Conservation (phyloP, 2,329 filamentous ascomycete genomes). For the Beauveria asiatica region DNA sequence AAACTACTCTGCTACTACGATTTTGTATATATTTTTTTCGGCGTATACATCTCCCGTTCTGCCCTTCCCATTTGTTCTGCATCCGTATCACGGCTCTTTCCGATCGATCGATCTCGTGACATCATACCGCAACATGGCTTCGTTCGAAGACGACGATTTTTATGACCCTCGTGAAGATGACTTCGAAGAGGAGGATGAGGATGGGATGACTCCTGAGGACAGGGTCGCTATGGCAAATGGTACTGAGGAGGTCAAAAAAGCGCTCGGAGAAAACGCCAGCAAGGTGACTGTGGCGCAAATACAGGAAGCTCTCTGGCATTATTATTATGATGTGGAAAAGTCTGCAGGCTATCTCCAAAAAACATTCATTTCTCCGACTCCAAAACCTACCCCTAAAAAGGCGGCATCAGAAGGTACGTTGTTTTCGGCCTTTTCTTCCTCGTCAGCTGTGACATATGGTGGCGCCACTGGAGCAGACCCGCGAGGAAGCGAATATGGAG, state of each 20-base stretch:
- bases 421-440: conserved; percentile 15
- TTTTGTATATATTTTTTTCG: background rate
- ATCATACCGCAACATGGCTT: conserved; percentile 8
- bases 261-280: conserved; percentile 51
- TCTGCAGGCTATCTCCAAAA: conserved; percentile 71
- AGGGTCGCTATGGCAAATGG: conserved; percentile 49
- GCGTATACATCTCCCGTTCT: background rate
- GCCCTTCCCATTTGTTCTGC: too few species aligned
- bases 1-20: background rate
- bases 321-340: conserved; percentile 89
- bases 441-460: conserved; percentile 5
- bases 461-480: conserved; percentile 25
- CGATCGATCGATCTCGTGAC: background rate
- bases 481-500: conserved; percentile 13
- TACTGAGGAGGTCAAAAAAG: conserved; percentile 56
- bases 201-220: conserved; percentile 40
- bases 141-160: conserved; percentile 11
- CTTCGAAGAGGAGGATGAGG: conserved; percentile 37
- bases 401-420: conserved; percentile 31
- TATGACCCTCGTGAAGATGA: conserved; percentile 23
- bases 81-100: background rate
- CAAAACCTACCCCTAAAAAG: conserved; percentile 35
- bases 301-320: conserved; percentile 87
- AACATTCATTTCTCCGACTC: conserved; percentile 43
- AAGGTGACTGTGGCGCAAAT: conserved; percentile 59